Evolutionary conservation across 345 rosid species (phyloP).

Genomic region (Hypericum androsaemum): DNA sequence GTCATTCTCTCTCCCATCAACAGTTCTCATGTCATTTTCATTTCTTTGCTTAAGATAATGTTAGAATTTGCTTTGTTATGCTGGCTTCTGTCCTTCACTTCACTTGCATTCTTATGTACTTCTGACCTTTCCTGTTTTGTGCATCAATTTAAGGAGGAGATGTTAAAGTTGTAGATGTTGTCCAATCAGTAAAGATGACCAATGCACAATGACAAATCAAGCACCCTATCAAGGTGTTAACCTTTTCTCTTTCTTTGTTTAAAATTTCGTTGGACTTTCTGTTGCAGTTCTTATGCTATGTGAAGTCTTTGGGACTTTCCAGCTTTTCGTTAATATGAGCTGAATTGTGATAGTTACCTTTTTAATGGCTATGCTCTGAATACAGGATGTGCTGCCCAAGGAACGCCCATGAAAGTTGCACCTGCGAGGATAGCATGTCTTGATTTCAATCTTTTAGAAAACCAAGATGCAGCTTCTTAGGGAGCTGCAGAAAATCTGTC

Average conservation of each 20-base stretch:
- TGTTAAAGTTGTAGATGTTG: conserved; percentile 74
- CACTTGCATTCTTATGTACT: too few species aligned
- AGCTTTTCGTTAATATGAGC: not conserved
- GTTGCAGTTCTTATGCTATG: not conserved
- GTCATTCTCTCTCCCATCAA: too few species aligned
- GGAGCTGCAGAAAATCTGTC: conserved; percentile 94
- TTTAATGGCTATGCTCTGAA: conserved; percentile 89
- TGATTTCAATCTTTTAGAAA: conserved; percentile 92
- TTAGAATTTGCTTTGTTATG: too few species aligned
- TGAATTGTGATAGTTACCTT: conserved; percentile 37
- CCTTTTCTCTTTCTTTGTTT: not conserved
- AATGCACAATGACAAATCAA: conserved; percentile 74
- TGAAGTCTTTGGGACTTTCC: not conserved
- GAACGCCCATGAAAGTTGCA: conserved; percentile 84
- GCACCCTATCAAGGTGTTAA: conserved; percentile 84
- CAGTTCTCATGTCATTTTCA: too few species aligned
- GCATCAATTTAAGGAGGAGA: too few species aligned
- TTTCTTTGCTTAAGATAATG: too few species aligned
- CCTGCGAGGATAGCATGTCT: conserved; percentile 93
- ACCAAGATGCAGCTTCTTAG: conserved; percentile 96
- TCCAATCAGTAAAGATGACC: conserved; percentile 77
- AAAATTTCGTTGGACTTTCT: not conserved
- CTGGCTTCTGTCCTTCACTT: too few species aligned
- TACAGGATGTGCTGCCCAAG: conserved; percentile 95
- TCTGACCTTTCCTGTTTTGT: too few species aligned